phyloP scores from a whole-genome alignment of 2,329 filamentous ascomycete genomes.

The Pyrenophora graminea region DNA sequence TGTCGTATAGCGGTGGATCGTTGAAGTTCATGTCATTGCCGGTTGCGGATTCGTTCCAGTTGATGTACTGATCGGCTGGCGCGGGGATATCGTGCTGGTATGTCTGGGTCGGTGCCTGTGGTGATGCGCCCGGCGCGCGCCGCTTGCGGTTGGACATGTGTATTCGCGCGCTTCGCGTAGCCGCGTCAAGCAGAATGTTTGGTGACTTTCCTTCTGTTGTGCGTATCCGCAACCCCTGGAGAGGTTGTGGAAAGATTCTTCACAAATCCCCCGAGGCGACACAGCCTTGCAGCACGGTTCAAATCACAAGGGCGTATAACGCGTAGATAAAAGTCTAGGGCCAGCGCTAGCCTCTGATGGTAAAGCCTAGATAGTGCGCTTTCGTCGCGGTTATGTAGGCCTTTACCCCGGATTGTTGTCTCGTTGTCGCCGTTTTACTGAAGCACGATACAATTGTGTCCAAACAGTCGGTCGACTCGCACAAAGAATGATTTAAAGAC shows the following conservation, averaged over 20 bases:
- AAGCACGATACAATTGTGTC: constrained; percentile 16
- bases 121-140: constrained; percentile 71
- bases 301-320: constrained; percentile 2
- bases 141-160: constrained; percentile 64
- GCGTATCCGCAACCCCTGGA: constrained; percentile 7
- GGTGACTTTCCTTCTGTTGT: background rate
- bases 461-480: constrained; percentile 17
- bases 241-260: constrained; percentile 6
- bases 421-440: constrained; percentile 21
- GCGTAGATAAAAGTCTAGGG: background rate
- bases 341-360: background rate
- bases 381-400: constrained; percentile 18
- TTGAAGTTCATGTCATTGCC: constrained; percentile 37
- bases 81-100: constrained; percentile 54
- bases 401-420: constrained; percentile 15
- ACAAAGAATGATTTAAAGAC: constrained; percentile 15
- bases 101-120: constrained; percentile 60
- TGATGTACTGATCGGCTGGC: constrained; percentile 40
- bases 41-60: constrained; percentile 39
- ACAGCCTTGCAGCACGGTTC: constrained; percentile 9
- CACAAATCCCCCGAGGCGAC: background rate
- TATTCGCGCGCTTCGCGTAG: constrained; percentile 5
- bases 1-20: constrained; percentile 46
- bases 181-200: background rate
- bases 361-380: background rate